phyloP scores from a whole-genome alignment of 1,284 basidiomycete genomes.

The Ustanciosporium gigantosporum region DNA sequence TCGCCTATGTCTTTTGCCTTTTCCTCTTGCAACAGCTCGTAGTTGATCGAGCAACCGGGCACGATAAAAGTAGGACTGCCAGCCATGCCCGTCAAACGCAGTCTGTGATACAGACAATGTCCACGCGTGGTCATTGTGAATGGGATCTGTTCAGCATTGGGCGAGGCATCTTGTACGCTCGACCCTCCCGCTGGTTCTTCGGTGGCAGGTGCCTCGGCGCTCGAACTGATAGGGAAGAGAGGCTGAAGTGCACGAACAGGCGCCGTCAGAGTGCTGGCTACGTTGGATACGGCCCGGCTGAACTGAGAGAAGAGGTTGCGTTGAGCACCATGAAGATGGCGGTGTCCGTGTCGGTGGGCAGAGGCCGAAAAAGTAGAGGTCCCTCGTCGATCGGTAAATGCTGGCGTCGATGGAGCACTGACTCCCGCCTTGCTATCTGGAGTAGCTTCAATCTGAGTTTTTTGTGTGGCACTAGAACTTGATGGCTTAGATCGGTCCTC shows the following conservation, averaged over 20 bases:
- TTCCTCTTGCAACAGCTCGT: slow-evolving; percentile 17
- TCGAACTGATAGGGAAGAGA: slow-evolving; percentile 22
- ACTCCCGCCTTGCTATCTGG: no score
- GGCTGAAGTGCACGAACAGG: slow-evolving; percentile 21
- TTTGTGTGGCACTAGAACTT: no score
- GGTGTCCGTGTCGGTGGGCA: slow-evolving; percentile 29
- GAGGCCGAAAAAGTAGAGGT: slow-evolving; percentile 32
- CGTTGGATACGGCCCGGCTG: slow-evolving; percentile 12
- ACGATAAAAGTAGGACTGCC: slow-evolving; percentile 32
- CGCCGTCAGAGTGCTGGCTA: slow-evolving; percentile 25
- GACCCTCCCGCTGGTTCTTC: background rate
- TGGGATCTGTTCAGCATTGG: background rate
- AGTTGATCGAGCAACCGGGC: slow-evolving; percentile 36
- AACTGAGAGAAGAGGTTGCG: slow-evolving; percentile 23
- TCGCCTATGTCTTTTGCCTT: slow-evolving; percentile 20
- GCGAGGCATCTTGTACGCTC: background rate
- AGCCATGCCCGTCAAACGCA: slow-evolving; percentile 12
- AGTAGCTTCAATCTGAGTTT: no score
- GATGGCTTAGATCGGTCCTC: no score
- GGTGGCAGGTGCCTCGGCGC: background rate
- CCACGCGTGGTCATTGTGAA: slow-evolving; percentile 27
- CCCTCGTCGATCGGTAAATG: slow-evolving; percentile 28
- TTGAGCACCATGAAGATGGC: slow-evolving; percentile 25
- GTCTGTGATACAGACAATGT: slow-evolving; percentile 22
- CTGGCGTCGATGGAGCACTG: slow-evolving; percentile 27